Base-by-base conservation (phyloP, 257 asterid species). In the Solanum stenotomum region DNA sequence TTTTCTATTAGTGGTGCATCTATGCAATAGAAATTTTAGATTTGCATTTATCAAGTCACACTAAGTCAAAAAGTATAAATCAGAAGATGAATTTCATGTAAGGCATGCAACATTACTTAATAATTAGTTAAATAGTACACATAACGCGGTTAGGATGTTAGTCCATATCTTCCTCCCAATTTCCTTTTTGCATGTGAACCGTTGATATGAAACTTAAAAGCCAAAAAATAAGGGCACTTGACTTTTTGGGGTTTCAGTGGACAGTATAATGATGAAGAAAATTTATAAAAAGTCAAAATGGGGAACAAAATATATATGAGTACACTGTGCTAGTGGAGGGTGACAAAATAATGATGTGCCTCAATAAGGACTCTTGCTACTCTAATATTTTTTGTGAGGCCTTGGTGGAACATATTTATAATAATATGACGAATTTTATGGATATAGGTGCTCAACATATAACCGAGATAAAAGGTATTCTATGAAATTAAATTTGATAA, bases 31-130 rank as follows among this genome's bases (percentile, higher is more conserved):
- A 61, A 23, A 61, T 22, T 61, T 3, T 61, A 23, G 6, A 61
- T 61, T 2, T n/a, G 29, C 14, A 9, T 22, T 9, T 61, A 61
- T 61, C 70, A 61, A 22, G 4, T 25, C 75, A 70, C 71, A 76
- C 76, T 0, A 90, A 89, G 92, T 91, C 93, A 92, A 89, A 89
- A 89, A 79, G 90, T 20, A 59, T 25, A 25, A n/a, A 16, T 79
- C 44, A 42, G 13, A 35, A 49, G 79, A 74, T 78, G 40, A 49
- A 35, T 63, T 40, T 79, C 59, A 89, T 84, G 70, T n/a, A 61
- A 61, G 15, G 27, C 70, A 23, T 61, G 70, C 70, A 61, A 61
- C 70, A 23, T 23, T 61, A 61, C 29, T 9, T 23, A 61, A 61
- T 61, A 61, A 61, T 63, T 61, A 59, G 12, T 14, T 16, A 35